Evolutionary conservation across 768 basidiomycete genomes (phyloP).

Genomic region (Mycena floridula): DNA sequence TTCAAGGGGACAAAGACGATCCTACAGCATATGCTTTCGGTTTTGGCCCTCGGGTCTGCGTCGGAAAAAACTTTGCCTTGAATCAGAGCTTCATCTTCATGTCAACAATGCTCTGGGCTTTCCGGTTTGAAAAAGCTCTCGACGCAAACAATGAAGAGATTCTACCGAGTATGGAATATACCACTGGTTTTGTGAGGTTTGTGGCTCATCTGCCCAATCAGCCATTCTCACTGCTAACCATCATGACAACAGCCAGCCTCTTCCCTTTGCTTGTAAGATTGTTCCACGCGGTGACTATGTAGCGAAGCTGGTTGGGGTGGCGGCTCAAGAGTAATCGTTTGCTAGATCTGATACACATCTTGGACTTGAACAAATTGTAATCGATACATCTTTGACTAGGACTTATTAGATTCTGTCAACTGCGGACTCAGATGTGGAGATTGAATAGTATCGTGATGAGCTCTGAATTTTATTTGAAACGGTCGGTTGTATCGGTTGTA

Average conservation of each 20-base stretch:
- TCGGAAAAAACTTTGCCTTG: background rate
- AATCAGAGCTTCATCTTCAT: background rate
- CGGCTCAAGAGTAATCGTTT: conserved; percentile 7
- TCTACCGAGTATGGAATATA: background rate
- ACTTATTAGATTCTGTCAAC: too few species aligned
- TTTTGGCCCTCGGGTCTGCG: background rate
- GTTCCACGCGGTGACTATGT: background rate
- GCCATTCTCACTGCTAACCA: background rate
- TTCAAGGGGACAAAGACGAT: background rate
- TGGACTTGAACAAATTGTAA: too few species aligned
- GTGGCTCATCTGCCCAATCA: background rate
- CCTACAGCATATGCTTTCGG: background rate
- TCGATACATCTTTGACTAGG: too few species aligned
- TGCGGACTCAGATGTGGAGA: too few species aligned
- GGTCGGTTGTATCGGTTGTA: too few species aligned
- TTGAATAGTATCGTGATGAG: too few species aligned
- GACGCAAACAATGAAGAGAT: background rate
- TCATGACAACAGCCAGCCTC: background rate
- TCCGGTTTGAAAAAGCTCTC: background rate
- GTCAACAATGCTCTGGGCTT: background rate
- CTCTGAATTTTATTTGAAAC: too few species aligned
- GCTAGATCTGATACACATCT: too few species aligned
- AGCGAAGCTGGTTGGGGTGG: background rate
- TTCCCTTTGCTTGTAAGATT: background rate
- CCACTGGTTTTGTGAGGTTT: background rate